Base-by-base conservation (phyloP, 257 asterid species). In the Hygrophila difformis region DNA sequence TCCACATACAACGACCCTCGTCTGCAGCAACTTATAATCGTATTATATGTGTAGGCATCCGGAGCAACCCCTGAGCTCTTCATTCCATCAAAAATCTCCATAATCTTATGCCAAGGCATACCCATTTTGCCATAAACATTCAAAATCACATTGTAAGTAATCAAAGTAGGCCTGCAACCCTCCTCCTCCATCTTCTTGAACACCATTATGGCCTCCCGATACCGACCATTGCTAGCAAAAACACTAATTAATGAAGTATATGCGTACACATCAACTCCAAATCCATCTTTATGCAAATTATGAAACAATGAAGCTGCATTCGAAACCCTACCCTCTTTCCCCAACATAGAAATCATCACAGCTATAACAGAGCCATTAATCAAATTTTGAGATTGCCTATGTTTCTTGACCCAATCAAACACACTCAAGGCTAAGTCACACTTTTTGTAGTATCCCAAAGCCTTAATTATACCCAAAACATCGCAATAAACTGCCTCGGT, bases 41-140 rank as follows among this genome's bases (percentile, higher is more conserved):
- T 89, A 64, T 89, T 89, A 61, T 82, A 89, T 7, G 98, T 89
- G 62, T 85, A 89, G 18, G 79, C 74, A 80, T 89, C 94, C 0
- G 98, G 94, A 17, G 62, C 60, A 59, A 72, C 62, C 9, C 81
- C 87, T 2, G 80, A 70, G 47, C 39, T 57, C 77, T 77, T 89
- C 93, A 89, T 85, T 26, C 75, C 68, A 13, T 85, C 76, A 21
- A 79, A 82, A 44, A 82, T 61, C 2, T 40, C 49, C 62, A 74
- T 42, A 18, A 89, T 73, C 47, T 73, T 70, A 63, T 65, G 73
- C 98, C 98, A 89, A 33, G 96, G 94, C 96, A 85, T 85, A 17
- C 96, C 93, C 93, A 89, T 89, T 70, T 89, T 89, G 38, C 98
- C 96, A 51, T 75, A 79, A 24, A 82, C 94, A 59, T 82, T 85